phyloP scores from a whole-genome alignment of 2,329 filamentous ascomycete genomes.

The Paecilomyces dactylethromorphus region DNA sequence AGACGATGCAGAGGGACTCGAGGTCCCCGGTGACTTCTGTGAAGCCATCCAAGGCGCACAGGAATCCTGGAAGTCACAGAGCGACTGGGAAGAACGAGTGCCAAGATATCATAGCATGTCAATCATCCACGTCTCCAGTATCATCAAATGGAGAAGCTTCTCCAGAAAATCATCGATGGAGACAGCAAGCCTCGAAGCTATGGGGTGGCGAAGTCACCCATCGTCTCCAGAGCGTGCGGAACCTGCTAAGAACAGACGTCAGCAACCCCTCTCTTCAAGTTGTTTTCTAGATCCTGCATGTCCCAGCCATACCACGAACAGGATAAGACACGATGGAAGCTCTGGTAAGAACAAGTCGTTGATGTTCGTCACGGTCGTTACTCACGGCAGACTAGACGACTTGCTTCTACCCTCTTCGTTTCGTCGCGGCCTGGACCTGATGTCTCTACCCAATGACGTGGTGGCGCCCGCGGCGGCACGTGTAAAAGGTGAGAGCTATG shows the following conservation, averaged over 20 bases:
- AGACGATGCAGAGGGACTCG: constrained; percentile 40
- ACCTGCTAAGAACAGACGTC: neutral
- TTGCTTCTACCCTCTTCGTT: neutral
- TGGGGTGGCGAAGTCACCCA: neutral
- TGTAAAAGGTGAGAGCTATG: neutral
- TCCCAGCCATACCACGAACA: neutral
- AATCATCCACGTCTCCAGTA: neutral
- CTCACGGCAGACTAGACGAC: neutral
- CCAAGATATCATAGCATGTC: neutral
- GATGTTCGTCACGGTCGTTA: neutral
- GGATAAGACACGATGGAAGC: neutral
- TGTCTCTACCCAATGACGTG: constrained; percentile 25
- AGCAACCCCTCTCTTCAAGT: neutral
- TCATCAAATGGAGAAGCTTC: neutral
- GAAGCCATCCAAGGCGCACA: constrained; percentile 23
- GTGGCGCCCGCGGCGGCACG: constrained; percentile 11
- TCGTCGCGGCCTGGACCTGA: constrained; percentile 8
- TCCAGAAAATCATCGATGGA: neutral
- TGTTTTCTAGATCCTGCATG: neutral
- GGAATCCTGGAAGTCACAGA: constrained; percentile 2
- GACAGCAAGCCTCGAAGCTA: neutral
- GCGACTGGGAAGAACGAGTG: constrained; percentile 4
- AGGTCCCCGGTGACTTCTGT: constrained; percentile 28
- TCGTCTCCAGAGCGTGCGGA: neutral
- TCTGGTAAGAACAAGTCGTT: neutral